Percentiles rank a stretch among this genome's conserved stretches.
phyloP scores from a whole-genome alignment of 2,329 filamentous ascomycete genomes.

The Periglandula ipomoeae region DNA sequence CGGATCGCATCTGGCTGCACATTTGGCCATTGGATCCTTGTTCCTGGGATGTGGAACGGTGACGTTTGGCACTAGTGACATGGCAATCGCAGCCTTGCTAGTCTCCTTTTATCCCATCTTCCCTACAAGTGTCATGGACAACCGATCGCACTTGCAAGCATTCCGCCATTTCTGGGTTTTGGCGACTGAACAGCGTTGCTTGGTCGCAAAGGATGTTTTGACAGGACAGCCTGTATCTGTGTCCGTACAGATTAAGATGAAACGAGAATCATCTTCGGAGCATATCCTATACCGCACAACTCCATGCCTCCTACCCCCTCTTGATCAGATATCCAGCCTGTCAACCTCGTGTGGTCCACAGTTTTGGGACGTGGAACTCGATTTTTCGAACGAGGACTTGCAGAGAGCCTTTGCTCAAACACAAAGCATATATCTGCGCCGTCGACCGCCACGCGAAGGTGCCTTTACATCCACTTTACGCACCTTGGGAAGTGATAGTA shows the following conservation, averaged over 20 bases:
- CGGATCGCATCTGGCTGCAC: conserved; percentile 85
- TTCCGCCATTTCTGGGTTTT: conserved; percentile 97
- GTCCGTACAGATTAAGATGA: conserved; percentile 58
- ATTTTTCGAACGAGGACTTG: conserved; percentile 60
- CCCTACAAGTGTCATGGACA: conserved; percentile 82
- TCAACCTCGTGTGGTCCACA: conserved; percentile 50
- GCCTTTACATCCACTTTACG: conserved; percentile 67
- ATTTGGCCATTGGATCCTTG: conserved; percentile 82
- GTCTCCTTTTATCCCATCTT: conserved; percentile 93
- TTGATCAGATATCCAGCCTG: conserved; percentile 52
- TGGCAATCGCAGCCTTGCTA: conserved; percentile 77
- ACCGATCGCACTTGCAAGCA: conserved; percentile 88
- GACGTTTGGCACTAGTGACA: conserved; percentile 81
- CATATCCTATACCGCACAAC: conserved; percentile 35
- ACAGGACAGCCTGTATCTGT: conserved; percentile 71
- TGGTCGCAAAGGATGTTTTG: conserved; percentile 79
- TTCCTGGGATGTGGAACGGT: conserved; percentile 90
- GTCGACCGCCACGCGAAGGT: conserved; percentile 57
- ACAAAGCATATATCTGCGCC: conserved; percentile 66
- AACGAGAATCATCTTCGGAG: conserved; percentile 28
- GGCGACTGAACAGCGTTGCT: conserved; percentile 79
- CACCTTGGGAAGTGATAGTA: conserved; percentile 48
- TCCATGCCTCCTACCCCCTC: conserved; percentile 54
- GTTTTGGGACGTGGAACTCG: conserved; percentile 75
- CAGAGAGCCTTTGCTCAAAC: conserved; percentile 52